Conservation (phyloP, 495 filamentous ascomycete genomes). For the Xylaria intraflava region DNA sequence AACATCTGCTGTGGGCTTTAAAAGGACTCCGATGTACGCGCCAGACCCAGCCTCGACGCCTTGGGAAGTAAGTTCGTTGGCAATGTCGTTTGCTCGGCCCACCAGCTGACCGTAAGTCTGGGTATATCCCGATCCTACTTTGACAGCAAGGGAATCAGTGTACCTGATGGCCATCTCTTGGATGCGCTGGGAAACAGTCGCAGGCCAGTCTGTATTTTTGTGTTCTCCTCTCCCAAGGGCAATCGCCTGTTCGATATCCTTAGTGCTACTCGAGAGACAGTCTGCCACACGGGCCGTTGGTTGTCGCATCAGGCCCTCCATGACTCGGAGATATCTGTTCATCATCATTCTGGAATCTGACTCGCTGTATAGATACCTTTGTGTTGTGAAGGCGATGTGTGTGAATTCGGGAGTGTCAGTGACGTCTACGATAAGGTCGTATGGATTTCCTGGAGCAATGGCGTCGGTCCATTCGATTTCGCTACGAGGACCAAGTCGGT, state of each 20-base stretch:
- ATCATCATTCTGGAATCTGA: constrained; percentile 5
- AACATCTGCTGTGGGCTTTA: neutral
- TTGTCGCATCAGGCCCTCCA: neutral
- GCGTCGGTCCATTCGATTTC: constrained; percentile 2
- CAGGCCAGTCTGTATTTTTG: no score
- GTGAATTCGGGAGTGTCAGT: neutral
- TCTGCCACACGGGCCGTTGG: neutral
- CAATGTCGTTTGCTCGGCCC: no score
- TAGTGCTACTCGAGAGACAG: neutral
- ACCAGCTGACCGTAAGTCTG: no score
- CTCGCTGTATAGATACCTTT: constrained; percentile 9
- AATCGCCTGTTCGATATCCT: neutral
- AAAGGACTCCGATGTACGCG: no score
- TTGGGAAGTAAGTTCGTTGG: no score
- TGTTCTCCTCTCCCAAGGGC: neutral
- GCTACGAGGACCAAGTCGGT: neutral
- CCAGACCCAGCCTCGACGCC: no score
- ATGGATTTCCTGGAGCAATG: neutral
- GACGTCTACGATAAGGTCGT: constrained; percentile 13
- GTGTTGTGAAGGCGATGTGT: neutral
- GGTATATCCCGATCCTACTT: no score
- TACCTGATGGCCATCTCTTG: no score
- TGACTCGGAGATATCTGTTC: neutral
- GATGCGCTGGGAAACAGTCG: no score
- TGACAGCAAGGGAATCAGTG: no score